Evolutionary conservation across 805 yeast species (phyloP), one percentile per base, ranked within the genome.

Genomic region (Yarrowia bubula): DNA sequence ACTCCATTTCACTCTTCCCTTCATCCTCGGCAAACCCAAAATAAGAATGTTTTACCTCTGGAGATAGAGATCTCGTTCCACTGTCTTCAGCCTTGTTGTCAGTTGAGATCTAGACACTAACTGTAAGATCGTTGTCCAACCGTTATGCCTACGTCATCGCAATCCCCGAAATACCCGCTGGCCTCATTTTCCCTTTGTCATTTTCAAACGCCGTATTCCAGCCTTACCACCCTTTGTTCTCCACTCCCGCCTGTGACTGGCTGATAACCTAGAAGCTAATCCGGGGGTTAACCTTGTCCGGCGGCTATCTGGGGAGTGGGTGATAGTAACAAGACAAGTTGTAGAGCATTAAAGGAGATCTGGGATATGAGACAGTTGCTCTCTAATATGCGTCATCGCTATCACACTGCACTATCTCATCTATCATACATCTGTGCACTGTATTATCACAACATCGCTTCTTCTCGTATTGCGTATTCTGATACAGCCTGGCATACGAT

Each of bases 221-320:
- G 38, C 13, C 38, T 35, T 35, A 8, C 7, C 13, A 4, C 3
- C 13, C 38, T 11, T 35, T 35, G 38, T 35, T 35, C 38, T 22
- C 33, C 33, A 3, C n/a, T 8, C 18, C 35, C 18, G 6, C 35
- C 35, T 31, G 17, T 46, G 50, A 31, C 39, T 15, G 39, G 22
- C 39, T 47, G 53, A 48, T 48, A 48, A 48, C 39, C 53, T 48
- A 32, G 53, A 48, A 48, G 53, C 39, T 48, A 48, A 48, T 28
- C 8, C n/a, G 3, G 4, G 37, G 4, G 28, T 48, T 15, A 48
- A 33, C 53, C 39, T 48, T 33, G 50, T n/a, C 2, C 8, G 39
- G 53, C 53, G 53, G 53, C 53, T 48, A 48, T 48, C 53, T 33
- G 39, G 39, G 3, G 28, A 22, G 28, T 3, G 28, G 28, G 28